Conservation (phyloP, 116 monocot species). For the Iris pallida region DNA sequence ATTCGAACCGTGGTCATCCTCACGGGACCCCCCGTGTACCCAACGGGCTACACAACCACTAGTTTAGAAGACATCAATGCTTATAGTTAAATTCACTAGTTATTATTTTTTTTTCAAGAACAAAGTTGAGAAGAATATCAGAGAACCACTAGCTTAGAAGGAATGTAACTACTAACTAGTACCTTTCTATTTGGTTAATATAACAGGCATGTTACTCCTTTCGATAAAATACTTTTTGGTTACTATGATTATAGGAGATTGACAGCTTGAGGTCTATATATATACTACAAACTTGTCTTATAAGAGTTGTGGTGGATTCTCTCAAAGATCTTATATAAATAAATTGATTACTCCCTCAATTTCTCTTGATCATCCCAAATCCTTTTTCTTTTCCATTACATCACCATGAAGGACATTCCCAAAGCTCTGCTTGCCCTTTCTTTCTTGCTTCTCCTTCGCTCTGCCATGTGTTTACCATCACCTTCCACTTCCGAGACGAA, state of each 20-base stretch:
- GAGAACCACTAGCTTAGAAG: not conserved
- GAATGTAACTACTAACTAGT: not conserved
- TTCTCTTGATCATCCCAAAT: conserved; percentile 5
- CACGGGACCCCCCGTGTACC: too few relatives aligned
- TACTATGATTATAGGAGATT: not conserved
- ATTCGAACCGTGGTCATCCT: too few relatives aligned
- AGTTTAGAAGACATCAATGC: too few relatives aligned
- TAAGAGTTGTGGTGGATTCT: conserved; percentile 1
- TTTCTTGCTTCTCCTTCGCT: conserved; percentile 20
- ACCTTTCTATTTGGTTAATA: not conserved
- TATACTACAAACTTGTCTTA: not conserved
- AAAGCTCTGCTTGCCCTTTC: conserved; percentile 21
- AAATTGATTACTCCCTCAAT: not conserved
- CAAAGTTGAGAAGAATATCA: not conserved
- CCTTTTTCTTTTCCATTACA: not conserved
- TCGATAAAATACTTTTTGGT: not conserved
- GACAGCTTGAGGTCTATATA: not conserved
- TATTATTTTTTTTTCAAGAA: not conserved
- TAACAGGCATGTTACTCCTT: not conserved
- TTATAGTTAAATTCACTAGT: not conserved
- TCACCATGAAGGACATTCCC: conserved; percentile 25
- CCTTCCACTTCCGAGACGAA: conserved; percentile 1
- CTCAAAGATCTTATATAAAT: not conserved
- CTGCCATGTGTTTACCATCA: conserved; percentile 9
- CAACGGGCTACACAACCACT: too few relatives aligned